Conservation (phyloP, 805 yeast genomes). For the Candida dajiaensis region DNA sequence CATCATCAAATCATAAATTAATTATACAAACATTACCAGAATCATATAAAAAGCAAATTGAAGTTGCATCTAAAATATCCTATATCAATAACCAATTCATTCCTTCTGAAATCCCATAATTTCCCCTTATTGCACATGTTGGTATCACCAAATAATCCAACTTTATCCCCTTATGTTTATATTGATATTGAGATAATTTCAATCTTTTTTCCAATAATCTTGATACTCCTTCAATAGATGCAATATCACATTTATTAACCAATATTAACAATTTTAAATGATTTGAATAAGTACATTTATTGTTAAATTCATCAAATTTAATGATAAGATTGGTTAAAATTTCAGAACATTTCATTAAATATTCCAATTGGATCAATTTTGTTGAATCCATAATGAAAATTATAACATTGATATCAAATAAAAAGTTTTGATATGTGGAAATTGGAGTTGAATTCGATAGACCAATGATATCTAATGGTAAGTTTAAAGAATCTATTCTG, state of each 20-base stretch:
- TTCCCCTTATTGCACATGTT: constrained; percentile 7
- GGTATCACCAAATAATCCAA: constrained; percentile 16
- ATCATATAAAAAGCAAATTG: constrained; percentile 25
- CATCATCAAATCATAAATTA: constrained; percentile 4
- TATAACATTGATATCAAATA: constrained; percentile 13
- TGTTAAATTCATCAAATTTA: constrained; percentile 1
- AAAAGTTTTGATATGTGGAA: constrained; percentile 15
- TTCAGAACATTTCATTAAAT: constrained; percentile 6
- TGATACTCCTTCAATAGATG: constrained; percentile 1
- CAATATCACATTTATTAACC: constrained; percentile 17
- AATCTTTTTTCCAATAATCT: constrained; percentile 12
- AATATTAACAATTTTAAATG: constrained; percentile 14
- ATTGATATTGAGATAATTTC: constrained; percentile 1
- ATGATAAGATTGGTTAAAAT: not conserved
- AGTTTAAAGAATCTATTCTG: constrained; percentile 7
- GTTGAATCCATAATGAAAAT: constrained; percentile 21
- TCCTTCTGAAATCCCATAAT: constrained; percentile 23
- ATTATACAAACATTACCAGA: constrained; percentile 18
- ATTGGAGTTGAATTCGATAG: constrained; percentile 16
- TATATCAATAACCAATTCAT: constrained; percentile 24
- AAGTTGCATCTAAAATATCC: constrained; percentile 14
- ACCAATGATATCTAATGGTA: constrained; percentile 15
- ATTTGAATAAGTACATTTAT: constrained; percentile 1
- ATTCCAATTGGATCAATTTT: constrained; percentile 5
- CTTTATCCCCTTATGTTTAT: not conserved